Conservation (phyloP, 345 rosid genomes). For the Camelina sativa region DNA sequence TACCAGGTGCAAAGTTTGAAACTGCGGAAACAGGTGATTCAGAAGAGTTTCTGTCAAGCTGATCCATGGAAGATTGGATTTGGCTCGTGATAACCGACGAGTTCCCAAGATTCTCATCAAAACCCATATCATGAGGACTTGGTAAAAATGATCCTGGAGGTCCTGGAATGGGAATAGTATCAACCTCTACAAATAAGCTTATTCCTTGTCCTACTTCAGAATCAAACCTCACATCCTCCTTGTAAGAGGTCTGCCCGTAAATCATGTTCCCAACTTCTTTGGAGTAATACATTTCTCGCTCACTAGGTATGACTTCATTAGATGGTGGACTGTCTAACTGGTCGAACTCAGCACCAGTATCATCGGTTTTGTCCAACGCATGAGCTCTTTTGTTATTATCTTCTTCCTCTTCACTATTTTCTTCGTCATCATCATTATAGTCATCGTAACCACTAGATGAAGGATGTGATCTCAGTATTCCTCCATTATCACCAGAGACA, state of each 20-base stretch:
- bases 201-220: constrained; percentile 51
- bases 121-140: constrained; percentile 86
- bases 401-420: constrained; percentile 45
- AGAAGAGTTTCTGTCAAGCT: constrained; percentile 73
- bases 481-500: constrained; percentile 42
- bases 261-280: constrained; percentile 54
- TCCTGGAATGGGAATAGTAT: constrained; percentile 95
- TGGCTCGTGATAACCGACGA: constrained; percentile 84
- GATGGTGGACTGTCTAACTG: constrained; percentile 51
- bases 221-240: constrained; percentile 49
- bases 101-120: constrained; percentile 90
- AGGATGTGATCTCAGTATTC: constrained; percentile 40
- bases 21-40: constrained; percentile 89
- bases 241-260: constrained; percentile 42
- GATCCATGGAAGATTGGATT: constrained; percentile 80
- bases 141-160: constrained; percentile 98
- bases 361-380: constrained; percentile 31
- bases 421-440: constrained; percentile 40
- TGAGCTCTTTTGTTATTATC: constrained; percentile 8
- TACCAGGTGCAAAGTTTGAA: constrained; percentile 61
- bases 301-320: constrained; percentile 52
- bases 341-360: constrained; percentile 34
- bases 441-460: constrained; percentile 41
- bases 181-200: constrained; percentile 75
- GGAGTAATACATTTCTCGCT: constrained; percentile 55